Evolutionary conservation across 2,329 filamentous ascomycete species (phyloP), one percentile per base, ranked within the genome.

Genomic region (Lachnellula arida): DNA sequence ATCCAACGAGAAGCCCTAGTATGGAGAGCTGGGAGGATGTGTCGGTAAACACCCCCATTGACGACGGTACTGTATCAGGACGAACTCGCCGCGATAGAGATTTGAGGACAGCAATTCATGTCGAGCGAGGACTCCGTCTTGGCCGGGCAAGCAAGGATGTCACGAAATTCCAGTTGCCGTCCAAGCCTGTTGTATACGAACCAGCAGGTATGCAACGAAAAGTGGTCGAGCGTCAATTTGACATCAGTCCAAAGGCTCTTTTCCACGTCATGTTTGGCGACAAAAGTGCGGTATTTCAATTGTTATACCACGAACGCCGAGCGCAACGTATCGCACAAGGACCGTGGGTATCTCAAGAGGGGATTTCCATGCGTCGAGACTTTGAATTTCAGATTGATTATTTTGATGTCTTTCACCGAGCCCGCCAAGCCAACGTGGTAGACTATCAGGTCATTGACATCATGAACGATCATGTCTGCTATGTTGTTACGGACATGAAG

Each of bases 241-340:
- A 95, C 63, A 86, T 97, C 58, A 95, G 90, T 60, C 88, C 94
- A 47, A 97, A 99, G 72, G 91, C 90, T 0, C 85, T 96, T 56
- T 99, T 97, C 71, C 93, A 97, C 68, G 89, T 97, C 15, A 81
- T 99, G 51, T 99, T 97, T 72, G 94, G 94, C 39, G 94, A 99
- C 72, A 96, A 93, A 74, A 96, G 90, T 70, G 90, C 92, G 35
- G 86, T 97, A 40, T 99, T 97, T 74, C 91, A 94, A 65, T 85
- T 93, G 67, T 78, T 97, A 32, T 93, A 97, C 70, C 87, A 90
- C 69, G 91, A 96, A 70, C 82, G 89, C 51, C 81, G 86, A 65
- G 90, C 89, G 14, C 82, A 86, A 70, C 84, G 86, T 60, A 91
- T 97, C 60, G 84, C 87, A 2, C 92, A 97, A 72, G 88, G 89